Conservation (phyloP, 176 grass and related monocot species). For the Olyra latifolia region DNA sequence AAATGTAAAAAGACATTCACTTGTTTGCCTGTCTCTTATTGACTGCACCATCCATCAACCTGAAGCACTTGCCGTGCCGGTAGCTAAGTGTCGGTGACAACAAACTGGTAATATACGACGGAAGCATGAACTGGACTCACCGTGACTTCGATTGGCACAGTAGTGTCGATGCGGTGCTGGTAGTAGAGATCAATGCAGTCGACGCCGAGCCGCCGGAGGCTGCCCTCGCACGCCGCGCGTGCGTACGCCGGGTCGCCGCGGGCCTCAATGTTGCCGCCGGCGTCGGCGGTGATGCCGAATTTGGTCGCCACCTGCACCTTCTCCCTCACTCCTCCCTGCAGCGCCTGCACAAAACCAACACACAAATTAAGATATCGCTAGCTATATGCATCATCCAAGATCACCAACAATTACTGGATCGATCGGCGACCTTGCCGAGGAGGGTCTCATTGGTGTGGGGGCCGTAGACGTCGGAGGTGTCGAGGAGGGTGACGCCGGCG, state of each 20-base stretch:
- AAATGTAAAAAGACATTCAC: too few species aligned
- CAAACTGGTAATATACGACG: too few species aligned
- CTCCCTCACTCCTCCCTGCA: slow-evolving; percentile 25
- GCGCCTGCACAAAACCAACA: too few species aligned
- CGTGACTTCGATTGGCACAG: slow-evolving; percentile 67
- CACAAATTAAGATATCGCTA: too few species aligned
- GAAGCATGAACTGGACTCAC: too few species aligned
- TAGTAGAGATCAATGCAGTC: slow-evolving; percentile 73
- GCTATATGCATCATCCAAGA: too few species aligned
- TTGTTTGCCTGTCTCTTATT: too few species aligned
- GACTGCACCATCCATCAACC: too few species aligned
- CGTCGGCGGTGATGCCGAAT: slow-evolving; percentile 17
- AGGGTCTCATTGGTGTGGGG: slow-evolving; percentile 38
- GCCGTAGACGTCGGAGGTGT: slow-evolving; percentile 37
- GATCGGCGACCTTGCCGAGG: slow-evolving; percentile 47
- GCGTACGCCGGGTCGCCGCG: slow-evolving; percentile 55
- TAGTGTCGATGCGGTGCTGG: slow-evolving; percentile 63
- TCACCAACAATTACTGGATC: too few species aligned
- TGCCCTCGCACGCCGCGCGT: slow-evolving; percentile 54
- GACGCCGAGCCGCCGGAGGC: slow-evolving; percentile 51
- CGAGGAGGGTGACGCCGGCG: slow-evolving; percentile 46
- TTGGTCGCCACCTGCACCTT: slow-evolving; percentile 49
- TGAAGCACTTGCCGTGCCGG: too few species aligned
- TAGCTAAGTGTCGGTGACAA: too few species aligned
- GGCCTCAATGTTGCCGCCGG: too few species aligned